Evolutionary conservation across 202 grass and related monocot genomes (phyloP).

Genomic region (Schoenoplectus triqueter): DNA sequence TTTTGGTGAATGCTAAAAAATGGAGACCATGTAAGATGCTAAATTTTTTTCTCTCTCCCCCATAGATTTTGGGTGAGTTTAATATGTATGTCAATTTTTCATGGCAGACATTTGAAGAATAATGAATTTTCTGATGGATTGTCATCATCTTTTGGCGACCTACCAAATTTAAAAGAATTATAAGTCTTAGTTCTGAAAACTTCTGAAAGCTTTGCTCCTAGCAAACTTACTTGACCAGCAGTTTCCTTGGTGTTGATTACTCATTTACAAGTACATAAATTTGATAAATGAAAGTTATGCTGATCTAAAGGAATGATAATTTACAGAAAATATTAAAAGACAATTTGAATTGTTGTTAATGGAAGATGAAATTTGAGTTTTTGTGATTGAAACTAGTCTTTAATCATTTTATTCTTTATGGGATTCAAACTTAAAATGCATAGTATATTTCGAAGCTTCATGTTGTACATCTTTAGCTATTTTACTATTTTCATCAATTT

Average conservation of each 20-base stretch:
- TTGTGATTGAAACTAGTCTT: constrained; percentile 7
- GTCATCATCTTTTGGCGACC: constrained; percentile 63
- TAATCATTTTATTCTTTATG: not conserved
- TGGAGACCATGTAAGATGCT: constrained; percentile 75
- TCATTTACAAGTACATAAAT: not conserved
- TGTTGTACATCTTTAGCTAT: constrained; percentile 17
- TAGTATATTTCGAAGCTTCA: not conserved
- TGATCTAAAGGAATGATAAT: not conserved
- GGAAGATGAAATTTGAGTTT: not conserved
- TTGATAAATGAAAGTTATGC: not conserved
- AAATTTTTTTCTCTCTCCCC: constrained; percentile 13
- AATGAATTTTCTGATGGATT: constrained; percentile 76
- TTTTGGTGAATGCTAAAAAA: constrained; percentile 73
- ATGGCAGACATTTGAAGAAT: constrained; percentile 86
- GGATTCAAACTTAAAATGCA: not conserved
- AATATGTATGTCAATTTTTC: constrained; percentile 40
- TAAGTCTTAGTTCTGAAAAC: constrained; percentile 55
- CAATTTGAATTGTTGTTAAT: not conserved
- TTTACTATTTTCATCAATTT: not conserved
- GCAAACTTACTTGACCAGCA: not conserved
- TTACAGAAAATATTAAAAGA: not conserved
- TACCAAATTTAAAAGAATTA: constrained; percentile 87
- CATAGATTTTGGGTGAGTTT: not conserved
- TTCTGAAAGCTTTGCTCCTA: not conserved
- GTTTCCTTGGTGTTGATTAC: not conserved